phyloP scores from a whole-genome alignment of 768 basidiomycete genomes.

The Leccinum subgranulosum region DNA sequence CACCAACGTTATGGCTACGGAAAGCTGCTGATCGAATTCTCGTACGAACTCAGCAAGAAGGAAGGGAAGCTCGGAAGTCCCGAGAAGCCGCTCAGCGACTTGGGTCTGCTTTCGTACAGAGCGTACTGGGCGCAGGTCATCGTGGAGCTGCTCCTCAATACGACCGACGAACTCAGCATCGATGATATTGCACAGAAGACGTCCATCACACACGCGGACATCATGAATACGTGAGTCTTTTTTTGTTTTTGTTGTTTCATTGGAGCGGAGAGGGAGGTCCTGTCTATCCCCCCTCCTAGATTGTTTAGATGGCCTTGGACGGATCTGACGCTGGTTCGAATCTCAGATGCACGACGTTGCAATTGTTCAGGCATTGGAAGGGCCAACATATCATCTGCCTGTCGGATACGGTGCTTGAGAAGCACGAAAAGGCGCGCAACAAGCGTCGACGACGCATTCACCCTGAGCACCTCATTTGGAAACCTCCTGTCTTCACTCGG shows the following conservation, averaged over 20 bases:
- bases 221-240: conserved; percentile 92
- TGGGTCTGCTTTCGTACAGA: conserved; percentile 89
- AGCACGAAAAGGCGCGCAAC: conserved; percentile 77
- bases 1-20: conserved; percentile 97
- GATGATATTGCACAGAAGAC: conserved; percentile 98
- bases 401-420: conserved; percentile 86
- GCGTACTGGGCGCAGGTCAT: conserved; percentile 98
- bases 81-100: conserved; percentile 94
- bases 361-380: conserved; percentile 95
- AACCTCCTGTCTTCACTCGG: conserved; percentile 89
- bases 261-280: background rate
- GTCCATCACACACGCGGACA: conserved; percentile 90
- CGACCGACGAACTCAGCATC: conserved; percentile 76
- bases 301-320: background rate
- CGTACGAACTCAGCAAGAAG: conserved; percentile 95
- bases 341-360: conserved; percentile 84
- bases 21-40: conserved; percentile 94
- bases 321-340: conserved; percentile 9
- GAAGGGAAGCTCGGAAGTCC: conserved; percentile 95
- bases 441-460: conserved; percentile 81
- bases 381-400: conserved; percentile 92
- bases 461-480: conserved; percentile 83
- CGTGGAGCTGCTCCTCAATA: conserved; percentile 78
- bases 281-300: background rate
- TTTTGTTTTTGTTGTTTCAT: background rate